Evolutionary conservation across 192 early-diverging fungal genomes (phyloP), one percentile per base, ranked within the genome.

Genomic region (Oehlia diaphana): DNA sequence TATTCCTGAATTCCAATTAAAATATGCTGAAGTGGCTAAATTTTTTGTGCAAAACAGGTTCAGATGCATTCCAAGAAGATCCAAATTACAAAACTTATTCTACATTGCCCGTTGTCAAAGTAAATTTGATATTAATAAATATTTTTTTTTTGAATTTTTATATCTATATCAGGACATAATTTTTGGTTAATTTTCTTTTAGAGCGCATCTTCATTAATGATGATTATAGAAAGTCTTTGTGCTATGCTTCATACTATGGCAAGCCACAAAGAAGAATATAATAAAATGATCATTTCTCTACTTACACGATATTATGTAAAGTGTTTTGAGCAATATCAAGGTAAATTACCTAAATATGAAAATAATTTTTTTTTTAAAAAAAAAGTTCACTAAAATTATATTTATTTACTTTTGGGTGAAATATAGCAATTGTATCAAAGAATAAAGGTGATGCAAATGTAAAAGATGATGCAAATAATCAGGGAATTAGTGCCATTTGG

Each of bases 51-150:
- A 19, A 64, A 35, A 16, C 12, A 87, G 86, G 83, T 33, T 50
- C 81, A 42, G 83, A 87, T 81, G 86, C 86, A 7, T 88, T 90
- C 65, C 82, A 86, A 62, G 87, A 86, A 68, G 84, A 89, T 65
- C 81, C 81, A 37, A 73, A 86, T 39, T 82, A 88, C 39, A 91
- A 84, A 82, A 90, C 77, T 63, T 87, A 67, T n/a, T 83, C 87
- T n/a, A 79, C 80, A n/a, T 88, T 89, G 42, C 93, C 93, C n/a
- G 82, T 95, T 70, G 75, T 91, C 39, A 93, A 93, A 83, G 92
- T 94, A 79, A n/a, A 35, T 63, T 63, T 63, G 9, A 28, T 53
- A 2, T 19, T 50, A 31, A 2, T 50, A 23, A 13, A 71, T 78
- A 2, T 63, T 26, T 26, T 26, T 3, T 70, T 44, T 5, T 58